phyloP scores from a whole-genome alignment of 306 rosid species.

The Pyrus bretschneideri region DNA sequence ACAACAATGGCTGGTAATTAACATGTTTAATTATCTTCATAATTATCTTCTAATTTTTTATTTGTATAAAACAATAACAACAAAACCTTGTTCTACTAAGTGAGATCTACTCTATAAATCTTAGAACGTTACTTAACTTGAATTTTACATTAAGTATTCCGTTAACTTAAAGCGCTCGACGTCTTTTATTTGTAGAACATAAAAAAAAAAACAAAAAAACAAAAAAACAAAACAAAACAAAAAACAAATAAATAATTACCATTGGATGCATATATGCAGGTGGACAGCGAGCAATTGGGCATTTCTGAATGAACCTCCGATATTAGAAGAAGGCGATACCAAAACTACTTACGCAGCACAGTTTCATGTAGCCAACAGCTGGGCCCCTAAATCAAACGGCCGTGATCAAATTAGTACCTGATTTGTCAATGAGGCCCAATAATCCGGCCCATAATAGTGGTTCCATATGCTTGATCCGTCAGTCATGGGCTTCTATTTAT shows the following conservation, averaged over 20 bases:
- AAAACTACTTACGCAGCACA: constrained; percentile 40
- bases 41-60: background rate
- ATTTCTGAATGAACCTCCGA: constrained; percentile 79
- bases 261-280: constrained; percentile 27
- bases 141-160: too few species aligned
- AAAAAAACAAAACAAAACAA: too few species aligned
- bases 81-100: too few species aligned
- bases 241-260: too few species aligned
- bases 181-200: too few species aligned
- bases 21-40: background rate
- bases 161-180: too few species aligned
- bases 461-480: background rate
- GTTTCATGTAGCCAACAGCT: constrained; percentile 38
- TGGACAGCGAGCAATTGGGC: constrained; percentile 90
- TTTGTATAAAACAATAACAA: too few species aligned
- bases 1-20: constrained; percentile 51
- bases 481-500: background rate
- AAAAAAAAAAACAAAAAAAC: too few species aligned
- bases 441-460: background rate
- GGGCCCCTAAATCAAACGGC: constrained; percentile 20
- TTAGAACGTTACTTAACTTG: too few species aligned
- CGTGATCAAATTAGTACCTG: constrained; percentile 28
- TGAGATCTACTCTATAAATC: too few species aligned
- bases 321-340: constrained; percentile 45
- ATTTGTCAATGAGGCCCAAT: background rate